Percentiles rank a stretch among this genome's conserved stretches.
phyloP scores from a whole-genome alignment of 768 basidiomycete genomes.

The Cyclocybe aegerita region DNA sequence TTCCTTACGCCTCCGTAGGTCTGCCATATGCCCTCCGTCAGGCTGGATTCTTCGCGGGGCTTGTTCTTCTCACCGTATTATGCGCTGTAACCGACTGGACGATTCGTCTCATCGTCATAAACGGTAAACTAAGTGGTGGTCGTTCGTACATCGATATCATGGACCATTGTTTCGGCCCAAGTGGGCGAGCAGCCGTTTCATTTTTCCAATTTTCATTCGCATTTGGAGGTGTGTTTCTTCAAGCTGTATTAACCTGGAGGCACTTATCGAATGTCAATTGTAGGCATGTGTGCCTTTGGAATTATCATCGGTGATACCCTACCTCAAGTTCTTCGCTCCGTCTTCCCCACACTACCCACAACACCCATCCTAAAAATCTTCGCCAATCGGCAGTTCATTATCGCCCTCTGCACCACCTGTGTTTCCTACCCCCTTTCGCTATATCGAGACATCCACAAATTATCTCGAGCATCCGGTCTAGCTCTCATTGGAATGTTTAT shows the following conservation, averaged over 20 bases:
- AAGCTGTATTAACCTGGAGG: not conserved
- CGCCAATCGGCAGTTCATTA: constrained; percentile 86
- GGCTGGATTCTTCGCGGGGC: constrained; percentile 90
- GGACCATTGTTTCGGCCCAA: constrained; percentile 88
- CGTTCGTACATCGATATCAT: constrained; percentile 94
- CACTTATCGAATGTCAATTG: not conserved
- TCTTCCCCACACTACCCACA: constrained; percentile 69
- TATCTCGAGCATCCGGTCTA: constrained; percentile 88
- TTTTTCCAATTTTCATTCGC: constrained; percentile 98
- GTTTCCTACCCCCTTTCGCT: constrained; percentile 95
- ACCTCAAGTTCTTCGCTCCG: constrained; percentile 85
- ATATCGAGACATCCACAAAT: constrained; percentile 96
- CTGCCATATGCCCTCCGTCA: constrained; percentile 93
- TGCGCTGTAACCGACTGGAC: constrained; percentile 96
- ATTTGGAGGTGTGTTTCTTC: constrained; percentile 71
- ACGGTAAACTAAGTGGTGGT: constrained; percentile 93
- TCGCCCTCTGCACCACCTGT: constrained; percentile 79
- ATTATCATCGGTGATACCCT: constrained; percentile 98
- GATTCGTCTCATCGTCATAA: constrained; percentile 91
- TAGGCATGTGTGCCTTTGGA: constrained; percentile 97
- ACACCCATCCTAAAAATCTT: constrained; percentile 78
- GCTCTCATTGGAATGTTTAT: constrained; percentile 93
- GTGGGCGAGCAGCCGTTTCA: constrained; percentile 91
- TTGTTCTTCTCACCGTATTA: constrained; percentile 77
- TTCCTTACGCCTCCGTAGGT: constrained; percentile 42